Conservation (phyloP, 257 asterid genomes). For the Ajuga chamaepitys region DNA sequence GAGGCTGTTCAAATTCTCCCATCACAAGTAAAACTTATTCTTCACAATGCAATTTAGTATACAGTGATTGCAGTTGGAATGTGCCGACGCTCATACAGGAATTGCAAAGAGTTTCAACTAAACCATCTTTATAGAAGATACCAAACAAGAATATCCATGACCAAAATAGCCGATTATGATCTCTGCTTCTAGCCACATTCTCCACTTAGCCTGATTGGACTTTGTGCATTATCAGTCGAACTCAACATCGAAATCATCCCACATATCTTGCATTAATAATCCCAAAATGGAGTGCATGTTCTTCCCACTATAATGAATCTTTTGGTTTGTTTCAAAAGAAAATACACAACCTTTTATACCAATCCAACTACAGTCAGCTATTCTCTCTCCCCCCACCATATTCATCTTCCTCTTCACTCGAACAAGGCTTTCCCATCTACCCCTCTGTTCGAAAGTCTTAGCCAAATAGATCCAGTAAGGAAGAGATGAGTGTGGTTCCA, state of each 20-base stretch:
- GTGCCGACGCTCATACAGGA: not conserved
- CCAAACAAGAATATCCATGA: not conserved
- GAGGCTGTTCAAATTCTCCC: not conserved
- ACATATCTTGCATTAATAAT: constrained; percentile 28
- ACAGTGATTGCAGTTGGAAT: not conserved
- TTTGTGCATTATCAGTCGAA: not conserved
- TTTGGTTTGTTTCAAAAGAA: constrained; percentile 35
- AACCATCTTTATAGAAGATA: not conserved
- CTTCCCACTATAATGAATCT: constrained; percentile 26
- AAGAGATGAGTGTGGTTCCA: constrained; percentile 35
- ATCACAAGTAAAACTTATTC: not conserved
- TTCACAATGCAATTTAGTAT: not conserved
- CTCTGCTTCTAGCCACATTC: constrained; percentile 1
- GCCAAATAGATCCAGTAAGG: constrained; percentile 47
- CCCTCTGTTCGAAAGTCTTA: constrained; percentile 34
- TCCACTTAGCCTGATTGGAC: not conserved
- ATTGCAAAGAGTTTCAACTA: not conserved
- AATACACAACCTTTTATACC: constrained; percentile 23
- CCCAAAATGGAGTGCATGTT: constrained; percentile 26
- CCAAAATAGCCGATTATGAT: not conserved
- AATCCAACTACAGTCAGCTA: constrained; percentile 45
- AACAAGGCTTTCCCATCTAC: constrained; percentile 72
- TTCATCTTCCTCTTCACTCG: constrained; percentile 46
- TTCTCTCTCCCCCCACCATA: constrained; percentile 19
- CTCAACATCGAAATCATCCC: constrained; percentile 19